These are phyloP conservation scores for Wallacemonas sp. DNA, from an alignment of 208 protist genomes.

Conservation along the genomic window DNA sequence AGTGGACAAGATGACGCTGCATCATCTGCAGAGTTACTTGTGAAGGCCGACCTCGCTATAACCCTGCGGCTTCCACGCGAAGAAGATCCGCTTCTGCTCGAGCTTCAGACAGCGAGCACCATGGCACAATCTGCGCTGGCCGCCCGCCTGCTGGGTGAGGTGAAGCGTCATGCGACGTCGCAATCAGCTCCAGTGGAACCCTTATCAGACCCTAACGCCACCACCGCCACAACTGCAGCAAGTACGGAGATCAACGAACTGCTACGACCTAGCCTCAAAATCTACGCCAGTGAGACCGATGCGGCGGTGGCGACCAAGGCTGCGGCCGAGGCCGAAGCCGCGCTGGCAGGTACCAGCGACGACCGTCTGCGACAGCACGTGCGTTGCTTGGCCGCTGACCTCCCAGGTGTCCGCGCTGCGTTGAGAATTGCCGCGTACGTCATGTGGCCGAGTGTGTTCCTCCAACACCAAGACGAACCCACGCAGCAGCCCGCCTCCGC, in stretches of 20 bases:
- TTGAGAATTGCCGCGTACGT: slow-evolving; percentile 51
- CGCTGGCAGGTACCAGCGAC: neutral
- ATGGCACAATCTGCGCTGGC: slow-evolving; percentile 29
- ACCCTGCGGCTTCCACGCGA: neutral
- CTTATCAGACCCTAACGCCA: too few relatives aligned
- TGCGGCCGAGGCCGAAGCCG: neutral
- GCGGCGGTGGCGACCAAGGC: slow-evolving; percentile 7
- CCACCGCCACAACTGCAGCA: neutral
- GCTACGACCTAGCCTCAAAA: slow-evolving; percentile 1
- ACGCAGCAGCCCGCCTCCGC: too few relatives aligned
- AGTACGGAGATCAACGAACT: neutral
- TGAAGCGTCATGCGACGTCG: too few relatives aligned
- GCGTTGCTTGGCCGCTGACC: slow-evolving; percentile 52
- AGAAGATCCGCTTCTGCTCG: slow-evolving; percentile 24
- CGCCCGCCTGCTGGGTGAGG: slow-evolving; percentile 23
- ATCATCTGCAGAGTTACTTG: neutral
- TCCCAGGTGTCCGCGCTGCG: slow-evolving; percentile 52
- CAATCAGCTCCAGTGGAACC: too few relatives aligned
- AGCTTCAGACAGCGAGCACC: slow-evolving; percentile 23
- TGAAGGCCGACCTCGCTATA: neutral
- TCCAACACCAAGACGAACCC: slow-evolving; percentile 10
- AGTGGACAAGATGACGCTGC: too few relatives aligned
- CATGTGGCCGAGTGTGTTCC: slow-evolving; percentile 22
- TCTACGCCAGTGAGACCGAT: neutral
- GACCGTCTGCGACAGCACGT: slow-evolving; percentile 37